Percentiles rank a stretch among this genome's conserved stretches.
Conservation (phyloP, 805 yeast species). For the Myxozyma mucilagina region DNA sequence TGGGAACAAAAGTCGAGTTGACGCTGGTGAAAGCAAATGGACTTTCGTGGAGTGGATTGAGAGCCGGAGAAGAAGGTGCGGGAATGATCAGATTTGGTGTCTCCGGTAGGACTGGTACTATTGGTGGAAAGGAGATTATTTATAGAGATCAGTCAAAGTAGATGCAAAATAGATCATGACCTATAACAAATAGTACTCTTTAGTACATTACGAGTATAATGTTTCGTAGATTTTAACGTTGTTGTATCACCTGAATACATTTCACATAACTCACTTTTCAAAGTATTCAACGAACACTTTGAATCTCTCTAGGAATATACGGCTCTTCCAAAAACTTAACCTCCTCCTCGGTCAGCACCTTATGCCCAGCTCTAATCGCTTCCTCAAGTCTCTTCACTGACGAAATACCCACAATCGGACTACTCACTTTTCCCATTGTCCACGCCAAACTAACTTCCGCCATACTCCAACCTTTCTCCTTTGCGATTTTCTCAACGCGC, state of each 20-base stretch:
- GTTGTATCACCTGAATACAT: too few relatives aligned
- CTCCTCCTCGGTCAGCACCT: conserved; percentile 45
- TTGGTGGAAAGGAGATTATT: conserved; percentile 33
- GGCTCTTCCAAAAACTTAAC: conserved; percentile 39
- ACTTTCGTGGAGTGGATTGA: conserved; percentile 32
- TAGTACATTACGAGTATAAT: too few relatives aligned
- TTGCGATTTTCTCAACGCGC: too few relatives aligned
- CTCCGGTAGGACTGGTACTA: conserved; percentile 34
- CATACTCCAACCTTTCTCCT: too few relatives aligned
- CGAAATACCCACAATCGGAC: conserved; percentile 58
- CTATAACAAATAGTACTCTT: too few relatives aligned
- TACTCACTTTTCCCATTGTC: not conserved
- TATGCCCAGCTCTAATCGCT: conserved; percentile 46
- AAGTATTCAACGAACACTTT: too few relatives aligned
- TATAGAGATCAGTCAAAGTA: conserved; percentile 28
- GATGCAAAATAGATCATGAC: not conserved
- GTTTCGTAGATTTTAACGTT: too few relatives aligned
- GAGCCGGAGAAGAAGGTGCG: conserved; percentile 35
- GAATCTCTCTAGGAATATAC: conserved; percentile 33
- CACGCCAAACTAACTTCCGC: too few relatives aligned
- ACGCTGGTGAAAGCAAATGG: conserved; percentile 32
- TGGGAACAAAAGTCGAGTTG: conserved; percentile 35
- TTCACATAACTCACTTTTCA: too few relatives aligned
- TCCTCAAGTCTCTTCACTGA: conserved; percentile 55
- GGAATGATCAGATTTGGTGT: conserved; percentile 36